phyloP scores from a whole-genome alignment of 2,329 filamentous ascomycete species.

The Drechslera avenae region DNA sequence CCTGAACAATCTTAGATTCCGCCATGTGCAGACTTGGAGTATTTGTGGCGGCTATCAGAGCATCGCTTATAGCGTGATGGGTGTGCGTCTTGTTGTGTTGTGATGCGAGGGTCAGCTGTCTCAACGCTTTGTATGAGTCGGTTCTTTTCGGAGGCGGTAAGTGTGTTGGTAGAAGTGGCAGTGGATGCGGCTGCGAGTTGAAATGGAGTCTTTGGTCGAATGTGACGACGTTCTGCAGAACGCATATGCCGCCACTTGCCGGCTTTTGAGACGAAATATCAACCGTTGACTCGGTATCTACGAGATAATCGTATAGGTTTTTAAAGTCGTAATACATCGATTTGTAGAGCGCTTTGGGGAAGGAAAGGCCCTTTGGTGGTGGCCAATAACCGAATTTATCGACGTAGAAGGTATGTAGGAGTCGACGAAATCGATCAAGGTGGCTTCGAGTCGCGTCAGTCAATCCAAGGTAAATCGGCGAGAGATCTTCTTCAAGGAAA shows the following conservation, averaged over 20 bases:
- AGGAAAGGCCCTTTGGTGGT: constrained; percentile 59
- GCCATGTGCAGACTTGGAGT: constrained; percentile 41
- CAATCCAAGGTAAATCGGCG: constrained; percentile 68
- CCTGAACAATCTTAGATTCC: constrained; percentile 62
- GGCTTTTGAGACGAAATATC: constrained; percentile 58
- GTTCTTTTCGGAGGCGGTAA: constrained; percentile 37
- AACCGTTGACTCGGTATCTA: constrained; percentile 63
- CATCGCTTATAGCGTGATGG: constrained; percentile 58
- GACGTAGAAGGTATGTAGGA: constrained; percentile 69
- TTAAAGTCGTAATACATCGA: constrained; percentile 73
- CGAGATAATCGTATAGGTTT: constrained; percentile 71
- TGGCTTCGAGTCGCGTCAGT: constrained; percentile 66
- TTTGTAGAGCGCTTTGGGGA: constrained; percentile 63
- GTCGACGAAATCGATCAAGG: constrained; percentile 73
- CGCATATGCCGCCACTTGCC: constrained; percentile 70
- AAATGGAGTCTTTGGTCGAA: constrained; percentile 69
- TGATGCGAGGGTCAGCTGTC: constrained; percentile 43
- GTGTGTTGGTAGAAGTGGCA: constrained; percentile 67
- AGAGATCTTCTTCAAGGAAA: constrained; percentile 75
- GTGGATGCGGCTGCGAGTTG: constrained; percentile 64
- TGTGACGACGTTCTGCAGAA: constrained; percentile 68
- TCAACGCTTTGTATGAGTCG: constrained; percentile 42
- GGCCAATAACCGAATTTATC: constrained; percentile 74
- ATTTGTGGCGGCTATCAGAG: constrained; percentile 59
- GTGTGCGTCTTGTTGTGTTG: constrained; percentile 54